These are phyloP conservation scores for Aspergillus intermedius DNA, from an alignment of 2,329 filamentous ascomycete genomes.

Conservation along the genomic window DNA sequence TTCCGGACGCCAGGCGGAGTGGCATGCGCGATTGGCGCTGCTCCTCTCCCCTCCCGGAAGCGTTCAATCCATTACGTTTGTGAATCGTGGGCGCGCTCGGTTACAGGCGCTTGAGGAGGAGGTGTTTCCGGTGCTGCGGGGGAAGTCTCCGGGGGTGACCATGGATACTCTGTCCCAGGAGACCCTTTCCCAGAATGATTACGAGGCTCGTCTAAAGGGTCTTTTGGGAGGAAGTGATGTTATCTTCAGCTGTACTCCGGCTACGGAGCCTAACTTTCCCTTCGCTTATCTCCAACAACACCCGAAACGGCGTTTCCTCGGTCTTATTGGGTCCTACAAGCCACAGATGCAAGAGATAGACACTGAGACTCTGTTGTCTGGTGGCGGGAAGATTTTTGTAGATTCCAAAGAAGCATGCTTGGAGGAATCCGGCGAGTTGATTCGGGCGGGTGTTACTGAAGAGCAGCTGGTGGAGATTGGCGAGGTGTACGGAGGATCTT, in stretches of 20 bases:
- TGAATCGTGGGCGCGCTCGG: conserved; percentile 62
- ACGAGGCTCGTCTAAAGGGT: conserved; percentile 21
- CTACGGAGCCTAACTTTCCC: conserved; percentile 39
- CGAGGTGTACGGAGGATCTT: conserved; percentile 23
- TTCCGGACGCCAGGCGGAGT: conserved; percentile 45
- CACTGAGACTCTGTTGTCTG: conserved; percentile 40
- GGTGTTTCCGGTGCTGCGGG: conserved; percentile 27
- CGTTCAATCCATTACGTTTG: conserved; percentile 63
- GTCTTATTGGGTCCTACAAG: conserved; percentile 49
- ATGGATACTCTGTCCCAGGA: conserved; percentile 41
- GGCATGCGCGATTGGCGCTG: conserved; percentile 44
- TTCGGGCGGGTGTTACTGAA: conserved; percentile 31
- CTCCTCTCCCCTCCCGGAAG: conserved; percentile 39
- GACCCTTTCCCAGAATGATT: conserved; percentile 49
- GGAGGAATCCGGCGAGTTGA: conserved; percentile 43
- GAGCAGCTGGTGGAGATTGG: conserved; percentile 41
- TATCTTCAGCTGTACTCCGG: conserved; percentile 47
- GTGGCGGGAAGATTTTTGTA: conserved; percentile 62
- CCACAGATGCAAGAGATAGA: conserved; percentile 50
- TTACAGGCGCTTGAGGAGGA: conserved; percentile 42
- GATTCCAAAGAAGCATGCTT: conserved; percentile 48
- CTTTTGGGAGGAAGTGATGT: conserved; percentile 33
- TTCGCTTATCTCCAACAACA: conserved; percentile 29
- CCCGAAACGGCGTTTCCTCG: conserved; percentile 40
- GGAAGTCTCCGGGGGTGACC: conserved; percentile 30